phyloP scores from a whole-genome alignment of 1,284 basidiomycete genomes.

The Sporisorium scitamineum region DNA sequence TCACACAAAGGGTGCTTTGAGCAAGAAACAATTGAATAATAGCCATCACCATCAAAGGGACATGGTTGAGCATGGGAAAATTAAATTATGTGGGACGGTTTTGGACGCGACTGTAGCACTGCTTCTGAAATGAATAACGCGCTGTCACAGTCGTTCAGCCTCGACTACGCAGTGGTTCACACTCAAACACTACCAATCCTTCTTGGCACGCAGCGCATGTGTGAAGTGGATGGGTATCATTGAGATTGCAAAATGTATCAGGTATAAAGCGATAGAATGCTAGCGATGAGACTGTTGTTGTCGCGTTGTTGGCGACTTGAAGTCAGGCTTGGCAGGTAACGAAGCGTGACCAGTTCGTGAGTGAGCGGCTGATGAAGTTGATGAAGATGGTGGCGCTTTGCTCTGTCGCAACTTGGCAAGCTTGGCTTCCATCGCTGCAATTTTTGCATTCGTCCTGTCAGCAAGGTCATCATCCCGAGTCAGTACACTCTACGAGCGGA shows the following conservation, averaged over 20 bases:
- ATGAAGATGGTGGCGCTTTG: constrained; percentile 4
- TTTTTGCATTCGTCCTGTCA: constrained; percentile 79
- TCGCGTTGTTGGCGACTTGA: neutral
- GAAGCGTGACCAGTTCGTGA: constrained; percentile 9
- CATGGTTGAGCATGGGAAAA: too few relatives aligned
- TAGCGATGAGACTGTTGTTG: constrained; percentile 9
- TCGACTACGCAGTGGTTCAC: too few relatives aligned
- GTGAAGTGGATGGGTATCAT: constrained; percentile 5
- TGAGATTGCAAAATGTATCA: neutral
- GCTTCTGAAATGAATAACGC: too few relatives aligned
- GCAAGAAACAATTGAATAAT: too few relatives aligned
- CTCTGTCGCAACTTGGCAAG: constrained; percentile 70
- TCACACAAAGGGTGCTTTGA: too few relatives aligned
- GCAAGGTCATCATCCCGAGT: neutral
- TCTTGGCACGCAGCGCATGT: neutral
- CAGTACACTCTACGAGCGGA: neutral
- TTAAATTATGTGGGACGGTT: too few relatives aligned
- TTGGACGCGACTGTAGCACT: too few relatives aligned
- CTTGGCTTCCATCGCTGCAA: constrained; percentile 95
- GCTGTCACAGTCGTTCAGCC: too few relatives aligned
- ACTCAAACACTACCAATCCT: too few relatives aligned
- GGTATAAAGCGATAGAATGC: neutral
- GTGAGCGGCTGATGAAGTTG: neutral
- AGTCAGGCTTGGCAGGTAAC: constrained; percentile 30
- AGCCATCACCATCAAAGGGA: too few relatives aligned